A percentile compares a stretch with the other conserved stretches of the same genome.
Evolutionary conservation across 805 yeast genomes (phyloP).

Genomic region (Saccharomyces eubayanus): DNA sequence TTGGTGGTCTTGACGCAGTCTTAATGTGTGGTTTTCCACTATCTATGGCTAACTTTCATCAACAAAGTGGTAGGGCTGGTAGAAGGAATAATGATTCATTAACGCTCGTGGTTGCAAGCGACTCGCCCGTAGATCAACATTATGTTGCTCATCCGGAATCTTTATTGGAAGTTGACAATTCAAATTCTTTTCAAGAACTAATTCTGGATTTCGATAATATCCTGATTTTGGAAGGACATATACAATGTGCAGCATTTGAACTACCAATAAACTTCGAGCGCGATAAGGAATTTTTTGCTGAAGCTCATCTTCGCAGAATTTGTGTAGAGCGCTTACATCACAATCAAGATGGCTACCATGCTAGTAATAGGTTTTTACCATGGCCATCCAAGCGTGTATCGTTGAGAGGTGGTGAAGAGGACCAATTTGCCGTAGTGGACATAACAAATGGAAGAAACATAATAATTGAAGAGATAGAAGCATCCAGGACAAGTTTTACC

Average conservation of each 20-base stretch:
- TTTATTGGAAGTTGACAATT: conserved; percentile 29
- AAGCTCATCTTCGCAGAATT: conserved; percentile 25
- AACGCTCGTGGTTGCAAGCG: conserved; percentile 76
- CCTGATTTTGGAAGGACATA: conserved; percentile 66
- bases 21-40: conserved; percentile 88
- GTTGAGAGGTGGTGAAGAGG: conserved; percentile 76
- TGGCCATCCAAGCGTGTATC: conserved; percentile 75
- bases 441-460: conserved; percentile 66
- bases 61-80: conserved; percentile 97
- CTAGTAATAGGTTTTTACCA: conserved; percentile 56
- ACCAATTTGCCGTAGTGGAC: conserved; percentile 81
- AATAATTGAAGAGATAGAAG: conserved; percentile 84
- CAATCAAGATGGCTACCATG: conserved; percentile 43
- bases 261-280: conserved; percentile 48
- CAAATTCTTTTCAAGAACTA: conserved; percentile 53
- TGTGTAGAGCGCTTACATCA: conserved; percentile 35
- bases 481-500: conserved; percentile 81
- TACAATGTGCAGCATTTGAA: conserved; percentile 93
- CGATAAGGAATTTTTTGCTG: conserved; percentile 51
- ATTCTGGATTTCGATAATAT: conserved; percentile 53
- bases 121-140: conserved; percentile 78
- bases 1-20: conserved; percentile 87
- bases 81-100: conserved; percentile 77
- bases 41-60: conserved; percentile 80
- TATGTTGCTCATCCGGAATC: conserved; percentile 49